Evolutionary conservation across 1,284 basidiomycete genomes (phyloP), one percentile per base, ranked within the genome.

Genomic region (Sparassis latifolia): DNA sequence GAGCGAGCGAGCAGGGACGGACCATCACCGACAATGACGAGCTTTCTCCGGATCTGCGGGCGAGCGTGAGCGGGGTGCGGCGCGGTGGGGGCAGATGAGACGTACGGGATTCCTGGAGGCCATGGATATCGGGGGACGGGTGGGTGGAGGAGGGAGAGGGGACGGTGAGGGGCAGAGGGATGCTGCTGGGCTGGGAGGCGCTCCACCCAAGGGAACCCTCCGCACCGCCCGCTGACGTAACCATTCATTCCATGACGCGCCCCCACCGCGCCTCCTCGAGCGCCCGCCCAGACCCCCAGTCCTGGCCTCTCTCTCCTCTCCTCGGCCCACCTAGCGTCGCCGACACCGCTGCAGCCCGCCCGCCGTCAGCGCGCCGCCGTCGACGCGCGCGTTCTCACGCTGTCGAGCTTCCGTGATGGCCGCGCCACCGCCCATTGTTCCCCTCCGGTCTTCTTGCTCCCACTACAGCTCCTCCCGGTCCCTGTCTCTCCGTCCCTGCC

Each of bases 21-120:
- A 72, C 92, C 93, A 71, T 96, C 93, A 58, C 94, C 94, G 53
- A 97, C 92, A 66, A 96, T 96, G 71, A 93, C 91, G 52, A 94
- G 76, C 71, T 93, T 93, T 64, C 91, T 78, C 61, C 89, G 82
- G 69, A 92, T 89, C 84, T 91, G 63, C 50, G 49, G 30, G 45
- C 12, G 42, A 47, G 49, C 32, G 41, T 55, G 54, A 50, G 55
- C 42, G 53, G 47, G 46, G 47, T 44, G 31, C 27, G 50, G 35
- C 20, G 48, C 50, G 43, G 47, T 54, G 43, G 45, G 47, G 48
- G 32, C n/a, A 42, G 48, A 51, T 31, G 48, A 49, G 33, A 73
- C 77, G 57, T 62, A 79, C 77, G 39, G 76, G 70, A 58, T 71
- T 72, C 62, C 76, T 74, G 42, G 74, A 73, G 52, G 75, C 67